Evolutionary conservation across 1,139 yeast species (phyloP).

Genomic region (Scheffersomyces cryptocercus): DNA sequence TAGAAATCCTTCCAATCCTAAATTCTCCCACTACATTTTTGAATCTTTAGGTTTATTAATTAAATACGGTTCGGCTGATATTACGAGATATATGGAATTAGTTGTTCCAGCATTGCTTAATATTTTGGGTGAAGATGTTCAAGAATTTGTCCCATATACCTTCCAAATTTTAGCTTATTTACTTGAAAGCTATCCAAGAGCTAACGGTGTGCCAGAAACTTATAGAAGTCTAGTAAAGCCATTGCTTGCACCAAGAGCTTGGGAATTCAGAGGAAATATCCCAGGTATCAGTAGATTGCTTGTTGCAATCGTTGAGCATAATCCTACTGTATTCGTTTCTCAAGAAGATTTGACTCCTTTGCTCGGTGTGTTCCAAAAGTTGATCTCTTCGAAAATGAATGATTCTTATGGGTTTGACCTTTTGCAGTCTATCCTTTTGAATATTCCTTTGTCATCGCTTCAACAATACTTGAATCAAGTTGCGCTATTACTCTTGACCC

Average conservation of each 20-base stretch:
- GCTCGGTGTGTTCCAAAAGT: slow-evolving; percentile 94
- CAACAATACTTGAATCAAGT: slow-evolving; percentile 67
- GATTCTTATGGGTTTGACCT: slow-evolving; percentile 85
- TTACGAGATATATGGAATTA: slow-evolving; percentile 50
- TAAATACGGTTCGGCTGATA: slow-evolving; percentile 46
- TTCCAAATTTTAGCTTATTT: slow-evolving; percentile 84
- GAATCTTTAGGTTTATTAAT: slow-evolving; percentile 82
- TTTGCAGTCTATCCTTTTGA: slow-evolving; percentile 64
- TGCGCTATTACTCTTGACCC: slow-evolving; percentile 72
- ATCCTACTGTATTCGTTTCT: slow-evolving; percentile 50
- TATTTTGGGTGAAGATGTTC: slow-evolving; percentile 80
- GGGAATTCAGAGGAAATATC: slow-evolving; percentile 92
- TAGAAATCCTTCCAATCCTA: slow-evolving; percentile 93
- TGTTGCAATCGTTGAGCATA: slow-evolving; percentile 67
- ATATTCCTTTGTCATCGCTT: slow-evolving; percentile 53
- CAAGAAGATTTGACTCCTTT: slow-evolving; percentile 66
- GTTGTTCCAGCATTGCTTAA: slow-evolving; percentile 68
- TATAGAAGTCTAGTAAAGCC: slow-evolving; percentile 75
- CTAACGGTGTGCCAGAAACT: slow-evolving; percentile 56
- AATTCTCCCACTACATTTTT: slow-evolving; percentile 85
- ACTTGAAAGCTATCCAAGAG: slow-evolving; percentile 61
- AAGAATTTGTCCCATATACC: slow-evolving; percentile 91
- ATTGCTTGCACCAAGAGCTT: slow-evolving; percentile 78
- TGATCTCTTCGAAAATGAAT: slow-evolving; percentile 80
- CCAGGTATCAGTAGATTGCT: slow-evolving; percentile 88